A percentile compares a stretch with the other conserved stretches of the same genome.
phyloP scores from a whole-genome alignment of 2,329 filamentous ascomycete genomes.

The Pezicula neosporulosa region DNA sequence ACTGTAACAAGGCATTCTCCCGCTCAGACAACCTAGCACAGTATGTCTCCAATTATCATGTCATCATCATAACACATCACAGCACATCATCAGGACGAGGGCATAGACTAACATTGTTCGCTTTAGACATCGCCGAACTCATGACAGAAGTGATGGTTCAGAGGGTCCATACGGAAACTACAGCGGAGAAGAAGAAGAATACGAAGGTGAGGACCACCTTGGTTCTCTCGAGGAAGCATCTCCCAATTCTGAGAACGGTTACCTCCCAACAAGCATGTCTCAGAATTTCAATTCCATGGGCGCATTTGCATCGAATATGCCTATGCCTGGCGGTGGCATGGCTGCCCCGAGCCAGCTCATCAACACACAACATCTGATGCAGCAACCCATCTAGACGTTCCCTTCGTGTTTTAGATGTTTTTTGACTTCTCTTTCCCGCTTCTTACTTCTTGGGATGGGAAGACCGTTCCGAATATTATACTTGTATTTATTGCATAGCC shows the following conservation, averaged over 20 bases:
- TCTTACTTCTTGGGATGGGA: conserved; percentile 7
- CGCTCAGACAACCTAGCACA: conserved; percentile 98
- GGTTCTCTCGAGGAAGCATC: conserved; percentile 77
- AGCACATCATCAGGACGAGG: conserved; percentile 3
- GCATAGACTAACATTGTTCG: conserved; percentile 18
- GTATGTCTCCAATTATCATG: conserved; percentile 50
- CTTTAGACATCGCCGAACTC: conserved; percentile 67
- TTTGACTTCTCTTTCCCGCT: conserved; percentile 3
- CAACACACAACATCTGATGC: conserved; percentile 29
- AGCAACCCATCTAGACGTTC: conserved; percentile 26
- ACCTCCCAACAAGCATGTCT: conserved; percentile 37
- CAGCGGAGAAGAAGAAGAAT: conserved; percentile 74
- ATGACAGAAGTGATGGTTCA: conserved; percentile 72
- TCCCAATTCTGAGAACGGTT: conserved; percentile 66
- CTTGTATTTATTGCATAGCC: conserved; percentile 26
- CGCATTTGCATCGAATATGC: conserved; percentile 23
- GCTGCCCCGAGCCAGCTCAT: conserved; percentile 34
- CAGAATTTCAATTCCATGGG: conserved; percentile 19
- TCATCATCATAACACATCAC: conserved; percentile 31
- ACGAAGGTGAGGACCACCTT: conserved; percentile 77
- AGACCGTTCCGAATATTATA: conserved; percentile 9
- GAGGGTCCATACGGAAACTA: conserved; percentile 56
- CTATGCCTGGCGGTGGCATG: conserved; percentile 23
- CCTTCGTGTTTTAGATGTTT: not conserved
- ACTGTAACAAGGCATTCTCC: conserved; percentile 98